Evolutionary conservation across 495 filamentous ascomycete species (phyloP), one percentile per base, ranked within the genome.

Genomic region (Poronia punctata): DNA sequence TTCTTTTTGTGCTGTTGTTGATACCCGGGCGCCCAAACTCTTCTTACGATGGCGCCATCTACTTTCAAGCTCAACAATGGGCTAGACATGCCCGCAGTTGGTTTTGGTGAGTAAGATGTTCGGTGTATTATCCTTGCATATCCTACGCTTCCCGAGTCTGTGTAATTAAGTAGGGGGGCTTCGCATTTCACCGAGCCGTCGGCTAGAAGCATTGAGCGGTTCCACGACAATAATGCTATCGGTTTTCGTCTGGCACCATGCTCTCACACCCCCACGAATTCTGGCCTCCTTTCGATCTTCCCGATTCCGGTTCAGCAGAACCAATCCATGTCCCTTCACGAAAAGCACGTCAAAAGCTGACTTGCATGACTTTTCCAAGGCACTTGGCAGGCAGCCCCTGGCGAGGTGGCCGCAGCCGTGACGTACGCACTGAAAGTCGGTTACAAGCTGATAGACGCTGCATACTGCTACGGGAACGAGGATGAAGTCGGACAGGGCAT

Each of bases 41-140:
- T 7, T n/a, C 26, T 50, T 47, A 65, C 29, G 23, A 76, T 76
- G 71, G 59, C 71, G 38, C 59, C 57, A 44, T 66, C 67, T 23
- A 57, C 59, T 15, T 82, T 81, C 63, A 82, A 79, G 53, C 77
- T 92, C 50, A 92, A 89, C 68, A 88, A 74, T 23, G 85, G 84
- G 41, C 70, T 74, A 25, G 66, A 75, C 44, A 88, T 92, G 54
- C 86, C 86, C 20, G 82, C 85, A 19, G 49, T 89, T 10, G 86
- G 84, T 3, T 67, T 89, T 7, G 83, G 83, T 71, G 77, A 37
- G 49, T 76, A 41, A n/a, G n/a, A n/a, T n/a, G n/a, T n/a, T n/a
- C n/a, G n/a, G 29, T 42, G 32, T 43, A 12, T 31, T 37, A 19
- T 15, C 16, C 26, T 46, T 11, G 14, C 19, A 38, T 21, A 16